Evolutionary conservation across 306 rosid genomes (phyloP).

Genomic region (Cucumis cinereus): DNA sequence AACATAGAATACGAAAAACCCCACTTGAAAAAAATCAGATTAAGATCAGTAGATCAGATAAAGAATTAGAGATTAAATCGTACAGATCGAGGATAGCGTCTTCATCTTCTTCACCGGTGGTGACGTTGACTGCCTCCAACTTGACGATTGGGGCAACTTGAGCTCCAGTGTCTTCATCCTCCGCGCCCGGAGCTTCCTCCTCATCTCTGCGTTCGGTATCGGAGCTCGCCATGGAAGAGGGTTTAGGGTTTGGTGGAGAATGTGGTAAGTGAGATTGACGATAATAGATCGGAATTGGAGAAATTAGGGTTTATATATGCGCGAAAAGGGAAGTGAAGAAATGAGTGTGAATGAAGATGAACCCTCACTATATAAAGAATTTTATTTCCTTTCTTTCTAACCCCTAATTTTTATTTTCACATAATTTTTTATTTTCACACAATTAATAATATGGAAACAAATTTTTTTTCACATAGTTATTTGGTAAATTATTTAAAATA

Average conservation of each 20-base stretch:
- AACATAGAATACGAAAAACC: background rate
- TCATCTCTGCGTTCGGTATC: slow-evolving; percentile 86
- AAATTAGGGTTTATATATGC: slow-evolving; percentile 2
- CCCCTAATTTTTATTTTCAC: background rate
- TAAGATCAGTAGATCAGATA: background rate
- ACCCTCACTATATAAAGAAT: background rate
- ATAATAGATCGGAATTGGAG: background rate
- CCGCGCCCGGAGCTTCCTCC: slow-evolving; percentile 65
- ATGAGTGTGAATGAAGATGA: background rate
- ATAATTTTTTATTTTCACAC: background rate
- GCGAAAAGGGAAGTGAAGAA: background rate
- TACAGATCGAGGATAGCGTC: slow-evolving; percentile 72
- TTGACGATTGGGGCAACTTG: slow-evolving; percentile 89
- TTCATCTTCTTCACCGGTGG: slow-evolving; percentile 79
- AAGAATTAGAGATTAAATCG: background rate
- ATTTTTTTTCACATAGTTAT: too few species aligned
- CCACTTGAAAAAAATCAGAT: background rate
- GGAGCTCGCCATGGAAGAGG: slow-evolving; percentile 44
- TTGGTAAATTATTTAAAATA: too few species aligned
- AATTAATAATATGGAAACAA: too few species aligned
- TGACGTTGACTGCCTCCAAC: slow-evolving; percentile 61
- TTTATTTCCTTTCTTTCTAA: background rate
- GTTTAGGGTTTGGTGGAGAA: background rate
- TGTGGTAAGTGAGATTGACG: background rate
- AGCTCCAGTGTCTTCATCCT: slow-evolving; percentile 96